Evolutionary conservation across 108 stramenopile genomes (phyloP).

Genomic region (Mediolabrus comicus): DNA sequence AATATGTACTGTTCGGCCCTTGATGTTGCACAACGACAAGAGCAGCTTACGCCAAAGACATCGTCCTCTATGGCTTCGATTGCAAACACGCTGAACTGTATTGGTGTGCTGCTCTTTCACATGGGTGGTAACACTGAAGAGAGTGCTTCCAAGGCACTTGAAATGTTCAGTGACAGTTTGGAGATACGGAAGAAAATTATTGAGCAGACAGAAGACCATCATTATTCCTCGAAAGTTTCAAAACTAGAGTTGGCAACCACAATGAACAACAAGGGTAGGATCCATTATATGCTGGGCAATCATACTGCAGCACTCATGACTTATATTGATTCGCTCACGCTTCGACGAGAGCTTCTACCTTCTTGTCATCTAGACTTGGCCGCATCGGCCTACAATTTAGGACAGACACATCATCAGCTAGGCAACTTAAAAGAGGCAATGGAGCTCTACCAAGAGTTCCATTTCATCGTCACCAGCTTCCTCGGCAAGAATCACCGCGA

Average conservation of each 20-base stretch:
- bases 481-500: constrained; percentile 52
- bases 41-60: too few relatives aligned
- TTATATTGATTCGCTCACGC: constrained; percentile 50
- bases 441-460: constrained; percentile 50
- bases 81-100: constrained; percentile 38
- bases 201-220: background rate
- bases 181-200: constrained; percentile 30
- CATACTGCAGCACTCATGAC: constrained; percentile 49
- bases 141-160: constrained; percentile 33
- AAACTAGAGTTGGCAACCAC: constrained; percentile 42
- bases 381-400: constrained; percentile 71
- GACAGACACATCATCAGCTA: constrained; percentile 63
- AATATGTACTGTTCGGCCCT: constrained; percentile 17
- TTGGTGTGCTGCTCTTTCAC: constrained; percentile 49
- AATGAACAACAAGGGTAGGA: constrained; percentile 70
- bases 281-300: constrained; percentile 52
- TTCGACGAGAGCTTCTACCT: constrained; percentile 49
- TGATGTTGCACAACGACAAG: background rate
- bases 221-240: constrained; percentile 2
- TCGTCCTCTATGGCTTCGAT: background rate
- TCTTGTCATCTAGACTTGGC: constrained; percentile 53
- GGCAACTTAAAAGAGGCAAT: constrained; percentile 50
- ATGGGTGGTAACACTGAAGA: constrained; percentile 16
- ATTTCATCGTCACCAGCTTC: constrained; percentile 36
- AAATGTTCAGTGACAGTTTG: constrained; percentile 42